Percentiles rank a stretch among this genome's conserved stretches.
Conservation (phyloP, 768 basidiomycete species). For the Naganishia onofrii region DNA sequence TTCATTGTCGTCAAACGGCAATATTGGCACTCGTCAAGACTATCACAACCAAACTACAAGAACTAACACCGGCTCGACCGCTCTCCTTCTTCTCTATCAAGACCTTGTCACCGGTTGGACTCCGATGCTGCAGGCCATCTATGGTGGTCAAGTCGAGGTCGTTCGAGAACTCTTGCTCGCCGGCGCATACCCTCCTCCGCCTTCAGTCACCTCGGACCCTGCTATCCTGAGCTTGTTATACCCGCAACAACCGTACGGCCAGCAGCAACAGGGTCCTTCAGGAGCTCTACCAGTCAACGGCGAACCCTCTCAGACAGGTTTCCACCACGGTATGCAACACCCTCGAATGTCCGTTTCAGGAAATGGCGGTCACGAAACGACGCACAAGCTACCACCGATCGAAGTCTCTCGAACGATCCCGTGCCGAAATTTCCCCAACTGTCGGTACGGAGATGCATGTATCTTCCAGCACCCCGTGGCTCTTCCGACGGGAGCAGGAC, state of each 20-base stretch:
- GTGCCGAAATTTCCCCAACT: conserved; percentile 53
- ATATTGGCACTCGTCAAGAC: background rate
- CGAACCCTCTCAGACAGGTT: background rate
- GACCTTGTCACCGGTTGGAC: conserved; percentile 47
- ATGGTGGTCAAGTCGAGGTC: conserved; percentile 46
- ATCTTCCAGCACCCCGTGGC: conserved; percentile 46
- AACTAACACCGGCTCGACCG: background rate
- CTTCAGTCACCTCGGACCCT: conserved; percentile 46
- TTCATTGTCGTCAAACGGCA: background rate
- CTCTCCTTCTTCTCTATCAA: conserved; percentile 21
- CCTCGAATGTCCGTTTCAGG: conserved; percentile 28
- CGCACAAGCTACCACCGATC: conserved; percentile 48
- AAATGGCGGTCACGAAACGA: conserved; percentile 33
- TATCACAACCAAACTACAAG: background rate
- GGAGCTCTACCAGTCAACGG: background rate
- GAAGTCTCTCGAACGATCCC: conserved; percentile 52
- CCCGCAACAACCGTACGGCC: conserved; percentile 29
- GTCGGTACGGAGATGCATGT: conserved; percentile 50
- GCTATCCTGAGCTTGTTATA: conserved; percentile 47
- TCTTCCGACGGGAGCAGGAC: conserved; percentile 33
- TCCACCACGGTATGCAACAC: conserved; percentile 28
- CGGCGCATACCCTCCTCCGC: conserved; percentile 50
- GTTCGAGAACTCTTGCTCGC: conserved; percentile 47
- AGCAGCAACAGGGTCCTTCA: background rate
- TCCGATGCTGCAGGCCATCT: conserved; percentile 50